A percentile compares a stretch with the other conserved stretches of the same genome.
phyloP scores from a whole-genome alignment of 2,329 filamentous ascomycete genomes.

The Neospermospora avenae region DNA sequence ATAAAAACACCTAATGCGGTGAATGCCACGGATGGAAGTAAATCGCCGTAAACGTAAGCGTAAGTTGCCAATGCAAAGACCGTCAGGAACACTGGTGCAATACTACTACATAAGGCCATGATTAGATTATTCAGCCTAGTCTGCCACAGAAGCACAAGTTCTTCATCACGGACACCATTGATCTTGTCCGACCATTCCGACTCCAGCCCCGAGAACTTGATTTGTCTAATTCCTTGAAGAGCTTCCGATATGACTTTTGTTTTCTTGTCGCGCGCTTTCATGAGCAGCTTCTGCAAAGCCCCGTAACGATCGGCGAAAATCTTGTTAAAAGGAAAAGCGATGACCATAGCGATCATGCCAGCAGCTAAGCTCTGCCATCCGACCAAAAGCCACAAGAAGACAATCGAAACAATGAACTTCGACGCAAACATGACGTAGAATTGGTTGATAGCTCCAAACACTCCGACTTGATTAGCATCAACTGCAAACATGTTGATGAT shows the following conservation, averaged over 20 bases:
- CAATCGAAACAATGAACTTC: conserved; percentile 57
- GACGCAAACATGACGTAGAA: conserved; percentile 57
- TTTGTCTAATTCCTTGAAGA: conserved; percentile 73
- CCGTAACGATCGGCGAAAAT: conserved; percentile 63
- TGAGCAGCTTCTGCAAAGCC: conserved; percentile 60
- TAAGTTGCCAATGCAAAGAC: conserved; percentile 68
- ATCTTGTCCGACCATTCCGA: conserved; percentile 72
- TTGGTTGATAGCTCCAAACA: conserved; percentile 62
- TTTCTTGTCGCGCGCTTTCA: conserved; percentile 73
- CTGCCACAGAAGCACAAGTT: conserved; percentile 62
- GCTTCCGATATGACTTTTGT: conserved; percentile 71
- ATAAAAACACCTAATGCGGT: conserved; percentile 72
- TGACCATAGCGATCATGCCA: conserved; percentile 58
- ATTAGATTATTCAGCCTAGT: conserved; percentile 17
- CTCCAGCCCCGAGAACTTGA: conserved; percentile 77
- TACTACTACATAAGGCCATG: conserved; percentile 52
- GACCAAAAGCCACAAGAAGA: conserved; percentile 61
- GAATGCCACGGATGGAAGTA: conserved; percentile 72
- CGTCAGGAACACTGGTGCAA: conserved; percentile 68
- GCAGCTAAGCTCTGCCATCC: conserved; percentile 66
- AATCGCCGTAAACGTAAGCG: conserved; percentile 55
- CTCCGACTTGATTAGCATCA: conserved; percentile 63
- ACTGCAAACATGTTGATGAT: conserved; percentile 74
- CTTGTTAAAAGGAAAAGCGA: conserved; percentile 65
- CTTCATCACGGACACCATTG: conserved; percentile 57